These are phyloP conservation scores for Carallia brachiata DNA, from an alignment of 345 rosid genomes.

Conservation along the genomic window DNA sequence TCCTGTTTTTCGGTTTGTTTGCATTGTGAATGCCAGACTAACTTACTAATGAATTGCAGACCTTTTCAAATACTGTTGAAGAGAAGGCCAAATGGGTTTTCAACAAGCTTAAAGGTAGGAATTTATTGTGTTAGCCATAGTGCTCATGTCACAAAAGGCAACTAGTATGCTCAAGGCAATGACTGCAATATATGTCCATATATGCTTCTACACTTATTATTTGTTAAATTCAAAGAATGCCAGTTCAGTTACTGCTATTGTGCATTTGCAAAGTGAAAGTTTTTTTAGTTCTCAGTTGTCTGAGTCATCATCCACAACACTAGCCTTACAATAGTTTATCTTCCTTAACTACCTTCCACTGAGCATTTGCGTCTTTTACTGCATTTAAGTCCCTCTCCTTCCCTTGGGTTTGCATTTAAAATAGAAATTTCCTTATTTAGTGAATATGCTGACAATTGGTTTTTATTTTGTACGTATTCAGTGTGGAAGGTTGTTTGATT, in stretches of 20 bases:
- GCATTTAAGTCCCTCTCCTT: too few relatives aligned
- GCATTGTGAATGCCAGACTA: too few relatives aligned
- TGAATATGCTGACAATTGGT: neutral
- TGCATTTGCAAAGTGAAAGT: too few relatives aligned
- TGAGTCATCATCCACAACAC: neutral
- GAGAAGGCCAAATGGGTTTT: constrained; percentile 98
- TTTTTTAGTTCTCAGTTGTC: too few relatives aligned
- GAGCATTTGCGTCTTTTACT: too few relatives aligned
- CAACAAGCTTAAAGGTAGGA: constrained; percentile 22
- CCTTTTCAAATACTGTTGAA: constrained; percentile 82
- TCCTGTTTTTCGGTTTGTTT: too few relatives aligned
- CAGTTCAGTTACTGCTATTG: neutral
- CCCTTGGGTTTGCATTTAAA: too few relatives aligned
- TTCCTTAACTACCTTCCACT: neutral
- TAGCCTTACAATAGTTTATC: neutral
- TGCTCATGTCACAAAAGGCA: neutral
- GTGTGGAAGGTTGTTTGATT: neutral
- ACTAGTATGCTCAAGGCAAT: neutral
- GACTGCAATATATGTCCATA: neutral
- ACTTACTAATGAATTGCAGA: constrained; percentile 40
- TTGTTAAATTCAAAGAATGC: neutral
- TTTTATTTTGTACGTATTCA: neutral
- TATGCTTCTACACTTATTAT: neutral
- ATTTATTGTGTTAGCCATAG: neutral
- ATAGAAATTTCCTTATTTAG: too few relatives aligned